phyloP scores from a whole-genome alignment of 257 asterid genomes.

The Verbena officinalis region DNA sequence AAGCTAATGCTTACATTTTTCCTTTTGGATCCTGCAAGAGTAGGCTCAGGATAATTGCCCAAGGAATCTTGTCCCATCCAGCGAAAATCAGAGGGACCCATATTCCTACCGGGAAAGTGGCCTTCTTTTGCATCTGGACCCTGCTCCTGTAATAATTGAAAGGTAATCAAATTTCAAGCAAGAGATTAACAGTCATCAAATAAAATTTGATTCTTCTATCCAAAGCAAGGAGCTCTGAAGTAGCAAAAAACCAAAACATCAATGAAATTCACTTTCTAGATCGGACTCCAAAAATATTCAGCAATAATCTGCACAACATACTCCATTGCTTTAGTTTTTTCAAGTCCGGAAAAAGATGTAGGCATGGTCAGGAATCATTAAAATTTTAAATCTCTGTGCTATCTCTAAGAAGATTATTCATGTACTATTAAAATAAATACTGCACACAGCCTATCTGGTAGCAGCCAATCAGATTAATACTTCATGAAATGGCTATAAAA shows the following conservation, averaged over 20 bases:
- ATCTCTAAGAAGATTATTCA: background rate
- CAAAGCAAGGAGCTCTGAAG: conserved; percentile 24
- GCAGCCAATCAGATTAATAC: conserved; percentile 13
- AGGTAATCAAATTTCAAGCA: conserved; percentile 20
- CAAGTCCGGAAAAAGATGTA: conserved; percentile 5
- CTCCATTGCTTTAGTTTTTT: background rate
- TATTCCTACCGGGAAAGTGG: conserved; percentile 55
- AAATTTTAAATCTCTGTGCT: background rate
- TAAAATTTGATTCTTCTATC: background rate
- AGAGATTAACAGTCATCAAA: background rate
- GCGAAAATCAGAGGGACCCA: conserved; percentile 54
- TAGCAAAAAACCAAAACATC: conserved; percentile 16
- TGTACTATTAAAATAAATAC: background rate
- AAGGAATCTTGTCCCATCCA: conserved; percentile 65
- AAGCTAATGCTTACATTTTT: conserved; percentile 51
- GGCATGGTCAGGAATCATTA: background rate
- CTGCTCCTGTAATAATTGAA: conserved; percentile 58
- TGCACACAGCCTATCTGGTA: background rate
- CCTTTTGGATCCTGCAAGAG: conserved; percentile 65
- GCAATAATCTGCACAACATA: background rate
- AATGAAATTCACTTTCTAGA: background rate
- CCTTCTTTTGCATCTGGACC: conserved; percentile 68
- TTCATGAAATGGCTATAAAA: background rate
- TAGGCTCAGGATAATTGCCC: conserved; percentile 51
- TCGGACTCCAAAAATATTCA: conserved; percentile 7